Base-by-base conservation (phyloP, 805 yeast genomes). In the Candida odintsovae region DNA sequence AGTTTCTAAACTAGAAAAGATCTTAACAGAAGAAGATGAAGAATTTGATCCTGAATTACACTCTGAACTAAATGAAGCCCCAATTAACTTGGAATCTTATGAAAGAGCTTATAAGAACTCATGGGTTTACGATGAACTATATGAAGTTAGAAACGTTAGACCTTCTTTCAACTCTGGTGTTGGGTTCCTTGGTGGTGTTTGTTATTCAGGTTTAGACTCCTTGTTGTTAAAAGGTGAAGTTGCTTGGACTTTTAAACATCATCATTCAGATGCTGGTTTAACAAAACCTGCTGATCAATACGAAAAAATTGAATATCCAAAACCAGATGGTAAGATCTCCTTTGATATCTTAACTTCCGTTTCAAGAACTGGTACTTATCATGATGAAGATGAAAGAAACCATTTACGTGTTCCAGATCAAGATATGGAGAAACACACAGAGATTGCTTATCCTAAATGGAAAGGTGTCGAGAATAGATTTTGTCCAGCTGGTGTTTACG, bases 401-500 rank as follows among this genome's bases (percentile, higher is more conserved):
- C 99, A 94, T 69, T 73, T 94, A 59, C 70, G 94, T 54, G 58
- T 79, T n/a, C 76, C 80, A 11, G 72, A 76, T 11, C 88, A 83
- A 63, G 82, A 83, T 57, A 61, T 77, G 55, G 70, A 75, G 22
- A 71, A 76, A 54, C 97, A 92, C 65, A 80, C 95, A 0, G 73
- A 75, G 37, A 68, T 64, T 13, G 70, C 89, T 22, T 94, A 77
- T 68, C 90, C 92, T 12, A 80, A 75, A 53, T 94, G 71, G 70
- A 72, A 86, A 64, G 99, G 99, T 19, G 74, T 94, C 19, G 99
- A 94, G 66, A 83, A 80, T 60, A 73, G 95, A 51, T 94, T 94
- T 72, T 94, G 99, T 61, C 99, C 99, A 4, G 99, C 99, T 20
- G 99, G 99, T 21, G 99, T 94, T 12, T 94, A 94, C 66, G 99